Base-by-base conservation (phyloP, 1,139 yeast species). In the Protomyces pachydermus region DNA sequence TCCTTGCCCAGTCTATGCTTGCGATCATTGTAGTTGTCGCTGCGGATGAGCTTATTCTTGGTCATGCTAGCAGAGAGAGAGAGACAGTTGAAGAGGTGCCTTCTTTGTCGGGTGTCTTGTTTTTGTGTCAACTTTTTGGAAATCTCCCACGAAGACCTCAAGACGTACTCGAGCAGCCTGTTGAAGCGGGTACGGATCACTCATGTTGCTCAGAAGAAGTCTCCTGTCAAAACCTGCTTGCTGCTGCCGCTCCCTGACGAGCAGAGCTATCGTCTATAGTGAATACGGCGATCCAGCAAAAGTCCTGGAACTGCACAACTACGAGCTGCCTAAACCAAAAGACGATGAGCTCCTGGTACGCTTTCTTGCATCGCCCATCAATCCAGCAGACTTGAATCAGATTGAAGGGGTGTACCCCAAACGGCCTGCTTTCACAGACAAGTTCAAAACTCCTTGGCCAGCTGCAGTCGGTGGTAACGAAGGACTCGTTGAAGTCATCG, bases 371-470 rank as follows among this genome's bases (percentile, higher is more conserved):
- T 84, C 95, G 62, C 98, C 99, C 1, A 82, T 95, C 69, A 91
- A 91, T 72, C 98, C 98, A 0, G 87, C 96, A 0, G 98, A 91
- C 72, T 81, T 90, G 73, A 88, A 88, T 72, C 97, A 91, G 75
- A 79, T 91, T 68, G 91, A 88, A 73, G 97, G 97, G n/a, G 95
- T 88, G 0, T 91, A 91, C 70, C 96, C 97, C 0, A 84, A 91
- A n/a, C 82, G 80, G 69, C 96, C 97, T 0, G 80, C 78, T 52
- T 81, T 86, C 70, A 80, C 85, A 8, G 72, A 74, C 2, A 80
- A 78, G 20, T 77, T 83, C 52, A 84, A 86, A 4, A 82, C 89
- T 2, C 72, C 75, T 3, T 51, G 60, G 6, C 90, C 93, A 0
- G 78, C 82, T 48, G 93, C 93, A 1, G 85, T 89, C 64, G 91